phyloP scores from a whole-genome alignment of 2,329 filamentous ascomycete species.

The Cladosporium sp. region DNA sequence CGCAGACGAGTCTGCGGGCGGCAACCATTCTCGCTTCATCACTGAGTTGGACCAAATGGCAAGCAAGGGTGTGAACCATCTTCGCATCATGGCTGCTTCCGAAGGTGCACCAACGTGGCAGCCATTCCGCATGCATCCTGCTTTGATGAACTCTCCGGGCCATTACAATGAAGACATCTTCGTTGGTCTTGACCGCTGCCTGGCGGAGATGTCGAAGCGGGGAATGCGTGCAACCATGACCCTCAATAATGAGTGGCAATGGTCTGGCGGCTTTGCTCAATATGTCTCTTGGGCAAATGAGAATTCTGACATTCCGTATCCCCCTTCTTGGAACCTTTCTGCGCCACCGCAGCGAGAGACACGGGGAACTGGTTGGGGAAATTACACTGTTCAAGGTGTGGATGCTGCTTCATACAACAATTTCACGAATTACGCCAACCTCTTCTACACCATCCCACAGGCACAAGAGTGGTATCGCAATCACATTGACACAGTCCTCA shows the following conservation, averaged over 20 bases:
- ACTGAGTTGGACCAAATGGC: constrained; percentile 39
- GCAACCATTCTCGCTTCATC: constrained; percentile 35
- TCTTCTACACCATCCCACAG: constrained; percentile 33
- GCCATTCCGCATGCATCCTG: constrained; percentile 37
- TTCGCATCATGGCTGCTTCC: constrained; percentile 38
- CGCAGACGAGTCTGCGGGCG: constrained; percentile 32
- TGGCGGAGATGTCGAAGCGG: constrained; percentile 37
- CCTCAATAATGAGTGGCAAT: constrained; percentile 38
- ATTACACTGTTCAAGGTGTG: constrained; percentile 33
- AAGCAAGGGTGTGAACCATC: constrained; percentile 36
- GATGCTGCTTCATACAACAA: constrained; percentile 29
- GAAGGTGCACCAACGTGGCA: constrained; percentile 37
- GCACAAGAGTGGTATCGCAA: constrained; percentile 36
- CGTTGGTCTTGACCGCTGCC: constrained; percentile 35
- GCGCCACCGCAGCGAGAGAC: constrained; percentile 30
- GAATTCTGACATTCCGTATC: constrained; percentile 34
- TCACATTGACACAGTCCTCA: constrained; percentile 35
- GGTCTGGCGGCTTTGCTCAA: constrained; percentile 37
- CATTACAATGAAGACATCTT: constrained; percentile 38
- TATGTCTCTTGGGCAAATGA: constrained; percentile 36
- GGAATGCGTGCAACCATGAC: constrained; percentile 41
- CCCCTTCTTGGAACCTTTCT: constrained; percentile 36
- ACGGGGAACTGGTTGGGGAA: constrained; percentile 37
- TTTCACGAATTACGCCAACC: constrained; percentile 29
- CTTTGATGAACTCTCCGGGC: constrained; percentile 34